Conservation (phyloP, 306 rosid genomes). For the Gleditsia sinensis region DNA sequence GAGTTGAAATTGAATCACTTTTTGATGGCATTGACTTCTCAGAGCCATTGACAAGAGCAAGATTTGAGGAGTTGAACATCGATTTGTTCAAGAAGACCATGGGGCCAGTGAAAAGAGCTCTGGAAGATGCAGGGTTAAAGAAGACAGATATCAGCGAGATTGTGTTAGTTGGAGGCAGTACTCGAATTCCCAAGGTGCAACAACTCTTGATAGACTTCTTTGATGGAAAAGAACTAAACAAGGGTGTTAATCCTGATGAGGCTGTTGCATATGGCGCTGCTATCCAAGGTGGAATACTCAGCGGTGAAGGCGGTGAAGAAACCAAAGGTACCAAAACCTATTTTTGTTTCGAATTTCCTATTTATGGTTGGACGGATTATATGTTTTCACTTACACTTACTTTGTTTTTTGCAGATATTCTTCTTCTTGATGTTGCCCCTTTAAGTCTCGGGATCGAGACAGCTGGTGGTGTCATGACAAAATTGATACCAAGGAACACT, state of each 20-base stretch:
- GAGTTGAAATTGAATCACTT: slow-evolving; percentile 59
- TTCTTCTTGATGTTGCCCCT: slow-evolving; percentile 58
- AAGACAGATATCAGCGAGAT: slow-evolving; percentile 52
- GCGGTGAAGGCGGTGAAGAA: slow-evolving; percentile 51
- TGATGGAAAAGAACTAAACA: slow-evolving; percentile 61
- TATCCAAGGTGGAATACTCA: slow-evolving; percentile 56
- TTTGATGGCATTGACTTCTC: slow-evolving; percentile 58
- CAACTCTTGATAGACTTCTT: slow-evolving; percentile 55
- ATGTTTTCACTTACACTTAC: background rate
- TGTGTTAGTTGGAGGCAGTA: slow-evolving; percentile 63
- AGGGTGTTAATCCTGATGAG: slow-evolving; percentile 66
- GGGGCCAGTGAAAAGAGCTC: slow-evolving; percentile 59
- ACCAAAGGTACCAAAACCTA: slow-evolving; percentile 34
- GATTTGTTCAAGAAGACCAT: slow-evolving; percentile 63
- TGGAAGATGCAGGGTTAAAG: slow-evolving; percentile 52
- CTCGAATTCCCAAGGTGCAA: slow-evolving; percentile 61
- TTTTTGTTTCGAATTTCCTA: background rate
- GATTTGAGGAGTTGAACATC: slow-evolving; percentile 61
- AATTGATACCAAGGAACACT: slow-evolving; percentile 59
- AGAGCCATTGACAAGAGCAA: slow-evolving; percentile 54
- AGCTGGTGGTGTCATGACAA: slow-evolving; percentile 63
- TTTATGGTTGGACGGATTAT: background rate
- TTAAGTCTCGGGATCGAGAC: slow-evolving; percentile 64
- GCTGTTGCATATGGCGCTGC: slow-evolving; percentile 67
- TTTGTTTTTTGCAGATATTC: slow-evolving; percentile 34